A percentile compares a stretch with the other conserved stretches of the same genome.
phyloP scores from a whole-genome alignment of 768 basidiomycete genomes.

The Thelephora ganbajun region DNA sequence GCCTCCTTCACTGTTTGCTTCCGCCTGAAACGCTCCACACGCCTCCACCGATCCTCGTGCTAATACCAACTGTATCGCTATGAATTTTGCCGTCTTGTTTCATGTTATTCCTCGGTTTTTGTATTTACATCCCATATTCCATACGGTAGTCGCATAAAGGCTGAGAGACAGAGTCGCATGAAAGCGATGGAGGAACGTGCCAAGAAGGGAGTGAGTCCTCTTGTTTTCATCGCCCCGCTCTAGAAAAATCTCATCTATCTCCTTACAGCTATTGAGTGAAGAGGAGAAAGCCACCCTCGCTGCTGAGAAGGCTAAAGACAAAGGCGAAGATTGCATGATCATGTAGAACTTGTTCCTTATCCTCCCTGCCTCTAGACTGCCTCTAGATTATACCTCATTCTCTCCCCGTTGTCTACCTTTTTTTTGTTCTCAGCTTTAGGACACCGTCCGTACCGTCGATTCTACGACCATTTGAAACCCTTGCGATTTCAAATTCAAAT shows the following conservation, averaged over 20 bases:
- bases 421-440: no score
- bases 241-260: constrained; percentile 5
- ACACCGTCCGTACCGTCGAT: no score
- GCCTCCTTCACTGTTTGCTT: not conserved
- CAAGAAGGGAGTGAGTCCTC: constrained; percentile 46
- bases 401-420: no score
- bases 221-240: constrained; percentile 12
- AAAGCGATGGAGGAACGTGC: constrained; percentile 63
- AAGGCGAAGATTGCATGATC: constrained; percentile 30
- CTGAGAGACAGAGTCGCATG: constrained; percentile 56
- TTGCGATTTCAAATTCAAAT: no score
- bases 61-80: no score
- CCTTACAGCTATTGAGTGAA: constrained; percentile 37
- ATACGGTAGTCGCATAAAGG: constrained; percentile 49
- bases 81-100: no score
- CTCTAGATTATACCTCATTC: no score
- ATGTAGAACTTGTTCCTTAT: constrained; percentile 28
- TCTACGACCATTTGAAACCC: no score
- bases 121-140: not conserved
- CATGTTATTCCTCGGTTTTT: no score
- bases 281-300: constrained; percentile 51
- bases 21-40: not conserved
- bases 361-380: no score
- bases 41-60: not conserved
- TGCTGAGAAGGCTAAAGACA: constrained; percentile 28